phyloP scores from a whole-genome alignment of 768 basidiomycete species.

The Xerocomus potaroensis region DNA sequence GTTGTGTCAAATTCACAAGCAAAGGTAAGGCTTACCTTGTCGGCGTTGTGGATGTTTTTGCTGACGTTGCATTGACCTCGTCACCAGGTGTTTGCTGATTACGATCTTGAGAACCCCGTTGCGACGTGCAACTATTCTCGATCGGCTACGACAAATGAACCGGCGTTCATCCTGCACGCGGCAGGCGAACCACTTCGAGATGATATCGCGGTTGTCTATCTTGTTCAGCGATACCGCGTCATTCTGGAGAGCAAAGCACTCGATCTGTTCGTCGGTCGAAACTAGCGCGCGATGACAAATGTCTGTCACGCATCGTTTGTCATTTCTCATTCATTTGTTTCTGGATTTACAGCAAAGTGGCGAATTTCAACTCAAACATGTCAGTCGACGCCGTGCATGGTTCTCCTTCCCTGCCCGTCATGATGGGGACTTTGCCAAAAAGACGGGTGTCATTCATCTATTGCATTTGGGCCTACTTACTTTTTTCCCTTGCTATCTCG shows the following conservation, averaged over 20 bases:
- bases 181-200: constrained; percentile 26
- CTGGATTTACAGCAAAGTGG: background rate
- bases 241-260: constrained; percentile 22
- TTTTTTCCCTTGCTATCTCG: too few species aligned
- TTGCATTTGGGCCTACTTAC: too few species aligned
- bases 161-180: constrained; percentile 21
- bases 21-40: constrained; percentile 11
- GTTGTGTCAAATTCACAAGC: constrained; percentile 18
- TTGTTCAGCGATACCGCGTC: constrained; percentile 25
- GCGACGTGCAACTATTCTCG: constrained; percentile 21
- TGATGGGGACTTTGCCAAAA: too few species aligned
- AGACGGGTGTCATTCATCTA: too few species aligned
- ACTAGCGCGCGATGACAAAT: constrained; percentile 3
- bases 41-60: background rate
- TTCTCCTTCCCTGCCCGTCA: too few species aligned
- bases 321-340: background rate
- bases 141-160: constrained; percentile 4
- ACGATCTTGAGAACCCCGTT: constrained; percentile 20
- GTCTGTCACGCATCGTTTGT: background rate
- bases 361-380: background rate
- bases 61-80: background rate
- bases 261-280: constrained; percentile 22
- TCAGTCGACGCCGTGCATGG: background rate
- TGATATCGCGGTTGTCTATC: constrained; percentile 27
- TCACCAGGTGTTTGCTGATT: constrained; percentile 19